Conservation (phyloP, 768 basidiomycete genomes). For the Mycena amicta region DNA sequence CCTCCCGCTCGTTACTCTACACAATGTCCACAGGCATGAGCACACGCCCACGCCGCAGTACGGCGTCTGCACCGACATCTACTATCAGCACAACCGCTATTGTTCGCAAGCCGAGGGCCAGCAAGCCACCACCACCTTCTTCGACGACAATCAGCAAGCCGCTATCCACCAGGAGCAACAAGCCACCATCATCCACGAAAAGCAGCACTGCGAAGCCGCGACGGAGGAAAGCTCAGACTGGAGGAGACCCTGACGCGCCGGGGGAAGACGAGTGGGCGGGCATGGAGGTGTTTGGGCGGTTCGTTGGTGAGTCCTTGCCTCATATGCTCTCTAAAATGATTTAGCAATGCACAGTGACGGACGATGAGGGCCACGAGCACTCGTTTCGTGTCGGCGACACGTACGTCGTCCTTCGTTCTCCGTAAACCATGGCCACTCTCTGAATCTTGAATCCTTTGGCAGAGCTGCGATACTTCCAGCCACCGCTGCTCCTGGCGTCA, state of each 20-base stretch:
- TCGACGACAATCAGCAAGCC: neutral
- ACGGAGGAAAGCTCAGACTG: neutral
- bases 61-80: no score
- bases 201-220: neutral
- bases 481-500: neutral
- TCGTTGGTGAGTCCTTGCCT: neutral
- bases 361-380: neutral
- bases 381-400: conserved; percentile 6
- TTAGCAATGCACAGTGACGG: conserved; percentile 1
- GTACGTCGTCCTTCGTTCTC: no score
- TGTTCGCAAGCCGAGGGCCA: no score
- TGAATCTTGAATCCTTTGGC: neutral
- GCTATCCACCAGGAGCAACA: neutral
- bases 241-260: conserved; percentile 1
- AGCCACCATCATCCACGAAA: neutral
- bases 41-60: no score
- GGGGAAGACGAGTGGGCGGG: conserved; percentile 4
- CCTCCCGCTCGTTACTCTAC: neutral
- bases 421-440: no score
- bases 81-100: no score
- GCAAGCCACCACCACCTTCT: no score
- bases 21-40: neutral
- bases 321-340: neutral
- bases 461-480: conserved; percentile 13
- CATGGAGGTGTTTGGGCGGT: conserved; percentile 4